Conservation (phyloP, 148 eudicot species). For the Pharnaceum exiguum region DNA sequence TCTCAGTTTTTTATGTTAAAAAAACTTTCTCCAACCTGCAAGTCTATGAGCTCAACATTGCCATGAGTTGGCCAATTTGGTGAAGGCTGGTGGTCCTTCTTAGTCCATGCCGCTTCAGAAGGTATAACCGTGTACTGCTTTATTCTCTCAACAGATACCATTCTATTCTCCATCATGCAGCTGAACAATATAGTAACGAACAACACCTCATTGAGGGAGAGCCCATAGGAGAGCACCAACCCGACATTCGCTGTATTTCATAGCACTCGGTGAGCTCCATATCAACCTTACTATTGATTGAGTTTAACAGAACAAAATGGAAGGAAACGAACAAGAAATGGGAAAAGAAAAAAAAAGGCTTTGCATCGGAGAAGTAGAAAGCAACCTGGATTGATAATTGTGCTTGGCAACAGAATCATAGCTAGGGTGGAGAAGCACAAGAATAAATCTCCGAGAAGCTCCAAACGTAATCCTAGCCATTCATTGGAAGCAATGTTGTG, state of each 20-base stretch:
- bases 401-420: conserved; percentile 76
- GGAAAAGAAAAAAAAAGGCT: neutral
- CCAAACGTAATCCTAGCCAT: conserved; percentile 92
- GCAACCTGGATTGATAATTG: conserved; percentile 75
- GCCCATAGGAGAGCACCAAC: conserved; percentile 83
- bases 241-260: conserved; percentile 69
- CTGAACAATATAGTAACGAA: conserved; percentile 66
- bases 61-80: conserved; percentile 76
- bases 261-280: neutral
- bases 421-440: conserved; percentile 76
- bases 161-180: conserved; percentile 81
- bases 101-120: conserved; percentile 84
- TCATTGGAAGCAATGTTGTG: conserved; percentile 88
- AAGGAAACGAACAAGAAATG: neutral
- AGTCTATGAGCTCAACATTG: conserved; percentile 56
- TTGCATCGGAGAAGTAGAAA: neutral
- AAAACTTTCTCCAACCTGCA: conserved; percentile 42
- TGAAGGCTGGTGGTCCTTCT: conserved; percentile 54
- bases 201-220: conserved; percentile 70
- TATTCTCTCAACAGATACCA: conserved; percentile 96
- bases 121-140: conserved; percentile 73
- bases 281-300: too few species aligned
- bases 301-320: too few species aligned
- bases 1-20: neutral
- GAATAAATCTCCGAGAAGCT: conserved; percentile 68